phyloP scores from a whole-genome alignment of 116 monocot genomes.

The Phalaenopsis hybrid region DNA sequence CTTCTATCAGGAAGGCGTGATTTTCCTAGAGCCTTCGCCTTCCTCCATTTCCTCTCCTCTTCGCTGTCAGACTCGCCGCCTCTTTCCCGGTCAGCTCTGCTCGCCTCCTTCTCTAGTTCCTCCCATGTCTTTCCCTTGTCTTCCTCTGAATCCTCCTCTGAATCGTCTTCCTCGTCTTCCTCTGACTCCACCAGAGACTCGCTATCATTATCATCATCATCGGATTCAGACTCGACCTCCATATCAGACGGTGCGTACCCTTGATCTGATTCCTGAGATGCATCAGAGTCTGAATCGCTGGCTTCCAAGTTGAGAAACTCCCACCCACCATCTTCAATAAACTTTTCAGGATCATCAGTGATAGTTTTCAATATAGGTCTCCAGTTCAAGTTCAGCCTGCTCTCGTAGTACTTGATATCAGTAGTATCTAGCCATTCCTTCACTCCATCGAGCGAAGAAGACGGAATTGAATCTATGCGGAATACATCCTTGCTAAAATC shows the following conservation, averaged over 20 bases:
- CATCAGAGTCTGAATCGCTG: conserved; percentile 74
- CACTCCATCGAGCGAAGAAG: conserved; percentile 76
- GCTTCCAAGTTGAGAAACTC: conserved; percentile 89
- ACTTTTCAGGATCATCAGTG: conserved; percentile 81
- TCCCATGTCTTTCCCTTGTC: conserved; percentile 97
- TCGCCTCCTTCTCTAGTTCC: conserved; percentile 81
- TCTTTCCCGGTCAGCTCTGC: conserved; percentile 68
- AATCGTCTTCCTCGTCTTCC: conserved; percentile 59
- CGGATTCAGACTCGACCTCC: conserved; percentile 65
- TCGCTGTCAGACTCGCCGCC: conserved; percentile 72
- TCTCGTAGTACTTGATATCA: conserved; percentile 89
- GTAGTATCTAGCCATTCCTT: conserved; percentile 96
- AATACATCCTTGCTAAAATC: conserved; percentile 90
- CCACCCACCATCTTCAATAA: conserved; percentile 95
- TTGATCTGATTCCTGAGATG: conserved; percentile 69
- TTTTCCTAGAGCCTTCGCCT: conserved; percentile 47
- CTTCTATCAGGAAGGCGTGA: conserved; percentile 30
- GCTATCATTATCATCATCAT: conserved; percentile 45
- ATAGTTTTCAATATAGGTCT: conserved; percentile 85
- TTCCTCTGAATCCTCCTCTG: conserved; percentile 64
- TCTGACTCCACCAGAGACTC: conserved; percentile 75
- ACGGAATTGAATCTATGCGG: conserved; percentile 87
- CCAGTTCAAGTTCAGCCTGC: conserved; percentile 89
- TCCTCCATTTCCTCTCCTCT: conserved; percentile 61
- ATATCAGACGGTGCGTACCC: conserved; percentile 76